Evolutionary conservation across 768 basidiomycete genomes (phyloP).

Genomic region (Roridomyces roridus): DNA sequence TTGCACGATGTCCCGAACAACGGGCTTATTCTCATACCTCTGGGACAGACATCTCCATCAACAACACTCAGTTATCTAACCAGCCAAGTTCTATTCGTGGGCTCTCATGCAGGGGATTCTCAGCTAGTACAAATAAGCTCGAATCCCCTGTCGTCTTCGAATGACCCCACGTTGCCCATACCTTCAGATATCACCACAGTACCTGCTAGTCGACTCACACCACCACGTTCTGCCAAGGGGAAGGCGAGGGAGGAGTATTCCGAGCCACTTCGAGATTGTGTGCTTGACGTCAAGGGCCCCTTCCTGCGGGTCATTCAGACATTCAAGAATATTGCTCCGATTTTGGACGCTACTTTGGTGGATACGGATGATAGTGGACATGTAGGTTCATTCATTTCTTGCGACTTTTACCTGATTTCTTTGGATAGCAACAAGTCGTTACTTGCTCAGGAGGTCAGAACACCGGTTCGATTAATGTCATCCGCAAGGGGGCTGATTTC

Average conservation of each 20-base stretch:
- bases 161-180: conserved; percentile 56
- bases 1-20: conserved; percentile 49
- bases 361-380: conserved; percentile 76
- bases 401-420: neutral
- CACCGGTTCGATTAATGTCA: conserved; percentile 76
- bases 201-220: conserved; percentile 38
- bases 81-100: conserved; percentile 73
- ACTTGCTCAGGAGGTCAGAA: conserved; percentile 86
- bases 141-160: conserved; percentile 47
- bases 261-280: conserved; percentile 43
- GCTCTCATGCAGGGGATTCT: conserved; percentile 84
- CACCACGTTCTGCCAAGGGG: conserved; percentile 32
- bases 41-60: conserved; percentile 68
- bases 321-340: conserved; percentile 83
- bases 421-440: conserved; percentile 73
- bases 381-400: no score
- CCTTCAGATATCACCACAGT: conserved; percentile 53
- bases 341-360: conserved; percentile 78
- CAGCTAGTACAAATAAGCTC: conserved; percentile 70
- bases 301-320: conserved; percentile 67
- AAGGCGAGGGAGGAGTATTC: conserved; percentile 35
- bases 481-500: conserved; percentile 85
- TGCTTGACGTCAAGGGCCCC: conserved; percentile 59
- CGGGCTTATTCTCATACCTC: conserved; percentile 43
- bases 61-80: conserved; percentile 76